Evolutionary conservation across 2,329 filamentous ascomycete genomes (phyloP).

Genomic region (Fusarium sp.): DNA sequence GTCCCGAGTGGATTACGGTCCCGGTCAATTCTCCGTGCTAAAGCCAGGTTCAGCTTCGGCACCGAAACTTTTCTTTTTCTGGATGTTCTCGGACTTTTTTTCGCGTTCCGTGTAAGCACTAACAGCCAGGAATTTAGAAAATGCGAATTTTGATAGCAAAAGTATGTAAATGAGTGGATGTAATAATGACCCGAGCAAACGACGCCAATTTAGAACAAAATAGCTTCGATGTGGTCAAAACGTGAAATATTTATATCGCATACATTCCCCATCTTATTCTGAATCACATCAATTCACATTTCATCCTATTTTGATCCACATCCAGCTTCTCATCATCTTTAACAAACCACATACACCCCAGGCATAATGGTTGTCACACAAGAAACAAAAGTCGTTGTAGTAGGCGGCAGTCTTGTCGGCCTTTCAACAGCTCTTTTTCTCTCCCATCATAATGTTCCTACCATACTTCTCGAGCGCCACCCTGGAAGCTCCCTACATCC

Average conservation of each 20-base stretch:
- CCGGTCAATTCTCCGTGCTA: not conserved
- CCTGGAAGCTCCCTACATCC: conserved; percentile 55
- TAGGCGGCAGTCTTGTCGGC: conserved; percentile 59
- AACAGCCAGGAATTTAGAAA: not conserved
- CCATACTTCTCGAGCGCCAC: conserved; percentile 58
- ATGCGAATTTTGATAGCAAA: too few species aligned
- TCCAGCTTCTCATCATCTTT: not conserved
- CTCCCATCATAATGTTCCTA: conserved; percentile 50
- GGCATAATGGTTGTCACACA: not conserved
- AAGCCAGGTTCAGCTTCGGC: not conserved
- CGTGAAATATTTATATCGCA: not conserved
- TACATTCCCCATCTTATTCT: not conserved
- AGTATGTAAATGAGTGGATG: too few species aligned
- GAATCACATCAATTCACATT: not conserved
- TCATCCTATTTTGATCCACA: not conserved
- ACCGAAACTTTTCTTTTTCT: not conserved
- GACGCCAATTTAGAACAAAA: not conserved
- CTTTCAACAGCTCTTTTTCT: conserved; percentile 58
- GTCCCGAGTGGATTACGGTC: not conserved
- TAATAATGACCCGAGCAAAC: too few species aligned
- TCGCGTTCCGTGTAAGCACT: not conserved
- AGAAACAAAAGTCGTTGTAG: conserved; percentile 53
- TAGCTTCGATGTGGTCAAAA: not conserved
- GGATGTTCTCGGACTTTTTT: not conserved
- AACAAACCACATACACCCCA: not conserved